Percentiles rank a stretch among this genome's conserved stretches.
Evolutionary conservation across 257 asterid genomes (phyloP).

Genomic region (Jacaranda mimosifolia): DNA sequence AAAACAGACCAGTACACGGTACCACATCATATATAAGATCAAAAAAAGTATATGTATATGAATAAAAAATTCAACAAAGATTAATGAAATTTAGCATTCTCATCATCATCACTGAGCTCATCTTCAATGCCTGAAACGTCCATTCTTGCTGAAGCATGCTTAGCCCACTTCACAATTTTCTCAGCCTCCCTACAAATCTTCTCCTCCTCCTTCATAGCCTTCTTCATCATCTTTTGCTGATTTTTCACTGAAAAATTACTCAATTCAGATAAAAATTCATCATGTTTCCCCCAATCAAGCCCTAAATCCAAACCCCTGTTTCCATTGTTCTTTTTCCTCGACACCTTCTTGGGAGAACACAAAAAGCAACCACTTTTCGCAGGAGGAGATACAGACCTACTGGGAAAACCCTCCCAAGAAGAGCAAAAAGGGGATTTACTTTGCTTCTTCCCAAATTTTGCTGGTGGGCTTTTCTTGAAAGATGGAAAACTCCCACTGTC

Average conservation of each 20-base stretch:
- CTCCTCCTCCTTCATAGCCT: constrained; percentile 80
- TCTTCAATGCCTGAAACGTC: constrained; percentile 62
- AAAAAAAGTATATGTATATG: no score
- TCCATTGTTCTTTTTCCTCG: constrained; percentile 57
- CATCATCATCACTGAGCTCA: constrained; percentile 59
- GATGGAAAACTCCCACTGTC: constrained; percentile 40
- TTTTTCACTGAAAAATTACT: constrained; percentile 34
- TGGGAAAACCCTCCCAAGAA: constrained; percentile 47
- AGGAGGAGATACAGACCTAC: constrained; percentile 72
- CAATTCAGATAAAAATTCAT: constrained; percentile 66
- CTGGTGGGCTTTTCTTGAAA: constrained; percentile 44
- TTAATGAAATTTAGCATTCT: constrained; percentile 44
- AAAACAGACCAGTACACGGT: no score
- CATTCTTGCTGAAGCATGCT: constrained; percentile 85
- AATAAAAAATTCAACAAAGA: not conserved
- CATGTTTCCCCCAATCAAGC: constrained; percentile 55
- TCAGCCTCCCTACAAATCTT: constrained; percentile 82
- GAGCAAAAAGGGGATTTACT: constrained; percentile 23
- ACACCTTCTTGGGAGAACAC: constrained; percentile 73
- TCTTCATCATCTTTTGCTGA: constrained; percentile 61
- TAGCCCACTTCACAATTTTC: constrained; percentile 89
- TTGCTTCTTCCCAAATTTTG: constrained; percentile 31
- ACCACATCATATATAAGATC: no score
- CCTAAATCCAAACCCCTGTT: constrained; percentile 46
- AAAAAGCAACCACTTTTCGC: constrained; percentile 72